phyloP scores from a whole-genome alignment of 2,329 filamentous ascomycete species.

The Rhynchosporium secalis region DNA sequence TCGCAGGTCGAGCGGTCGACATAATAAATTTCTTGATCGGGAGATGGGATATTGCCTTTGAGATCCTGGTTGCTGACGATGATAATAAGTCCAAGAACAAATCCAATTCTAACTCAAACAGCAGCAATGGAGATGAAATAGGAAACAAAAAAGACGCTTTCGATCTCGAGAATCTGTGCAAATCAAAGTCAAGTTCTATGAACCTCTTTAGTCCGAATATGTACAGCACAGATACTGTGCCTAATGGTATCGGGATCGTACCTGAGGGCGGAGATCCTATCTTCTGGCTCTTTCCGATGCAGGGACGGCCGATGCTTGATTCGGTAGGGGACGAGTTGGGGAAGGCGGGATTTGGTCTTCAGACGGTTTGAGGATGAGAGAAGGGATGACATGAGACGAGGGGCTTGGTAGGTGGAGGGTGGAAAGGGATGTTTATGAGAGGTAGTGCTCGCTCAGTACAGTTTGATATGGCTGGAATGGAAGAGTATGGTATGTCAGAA shows the following conservation, averaged over 20 bases:
- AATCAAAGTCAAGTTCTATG: conserved; percentile 20
- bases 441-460: too few relatives aligned
- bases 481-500: too few relatives aligned
- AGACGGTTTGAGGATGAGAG: conserved; percentile 8
- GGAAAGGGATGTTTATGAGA: too few relatives aligned
- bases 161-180: conserved; percentile 13
- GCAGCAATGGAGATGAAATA: too few relatives aligned
- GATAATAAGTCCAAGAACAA: background rate
- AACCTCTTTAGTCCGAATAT: conserved; percentile 36
- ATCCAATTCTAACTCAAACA: too few relatives aligned
- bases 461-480: too few relatives aligned
- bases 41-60: conserved; percentile 59
- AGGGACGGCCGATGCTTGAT: conserved; percentile 33
- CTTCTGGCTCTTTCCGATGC: conserved; percentile 38
- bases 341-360: conserved; percentile 27
- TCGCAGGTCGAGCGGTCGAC: conserved; percentile 34
- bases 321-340: conserved; percentile 16
- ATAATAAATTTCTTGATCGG: conserved; percentile 58
- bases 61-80: conserved; percentile 44
- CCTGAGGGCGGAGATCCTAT: conserved; percentile 28
- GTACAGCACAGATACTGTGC: conserved; percentile 38
- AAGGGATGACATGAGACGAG: background rate
- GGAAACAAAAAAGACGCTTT: too few relatives aligned
- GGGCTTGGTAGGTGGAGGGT: too few relatives aligned
- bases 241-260: conserved; percentile 22